phyloP scores from a whole-genome alignment of 2,329 filamentous ascomycete species.

The Calonectria multiphialidica region DNA sequence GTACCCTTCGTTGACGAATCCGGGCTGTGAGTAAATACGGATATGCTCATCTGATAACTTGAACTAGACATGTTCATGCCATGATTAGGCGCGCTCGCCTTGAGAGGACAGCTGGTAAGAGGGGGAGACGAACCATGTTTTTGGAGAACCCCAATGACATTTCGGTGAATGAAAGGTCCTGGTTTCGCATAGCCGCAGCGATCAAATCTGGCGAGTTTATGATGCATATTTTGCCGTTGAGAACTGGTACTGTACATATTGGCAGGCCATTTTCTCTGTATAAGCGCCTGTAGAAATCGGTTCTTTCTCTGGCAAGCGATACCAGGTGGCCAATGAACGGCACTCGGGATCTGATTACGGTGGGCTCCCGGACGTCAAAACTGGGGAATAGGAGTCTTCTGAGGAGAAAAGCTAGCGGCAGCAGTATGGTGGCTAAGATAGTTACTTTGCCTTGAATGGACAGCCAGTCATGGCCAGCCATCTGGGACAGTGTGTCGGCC shows the following conservation, averaged over 20 bases:
- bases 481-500: neutral
- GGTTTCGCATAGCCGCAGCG: constrained; percentile 52
- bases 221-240: constrained; percentile 57
- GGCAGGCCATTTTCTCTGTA: constrained; percentile 39
- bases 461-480: neutral
- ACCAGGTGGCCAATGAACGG: constrained; percentile 34
- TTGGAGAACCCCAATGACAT: constrained; percentile 49
- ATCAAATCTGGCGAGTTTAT: constrained; percentile 54
- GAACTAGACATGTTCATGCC: constrained; percentile 1
- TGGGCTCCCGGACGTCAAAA: constrained; percentile 27
- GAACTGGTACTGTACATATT: constrained; percentile 58
- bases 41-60: constrained; percentile 17
- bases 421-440: neutral
- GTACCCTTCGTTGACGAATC: constrained; percentile 8
- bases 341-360: constrained; percentile 21
- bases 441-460: neutral
- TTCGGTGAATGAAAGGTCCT: constrained; percentile 56
- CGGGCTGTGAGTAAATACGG: neutral
- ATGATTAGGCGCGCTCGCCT: neutral
- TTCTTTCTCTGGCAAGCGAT: constrained; percentile 25
- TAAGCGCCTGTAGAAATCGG: constrained; percentile 27
- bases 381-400: neutral
- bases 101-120: neutral
- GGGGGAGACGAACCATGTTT: neutral
- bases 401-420: neutral